phyloP scores from a whole-genome alignment of 768 basidiomycete species.

The Rubroboletus satanas region DNA sequence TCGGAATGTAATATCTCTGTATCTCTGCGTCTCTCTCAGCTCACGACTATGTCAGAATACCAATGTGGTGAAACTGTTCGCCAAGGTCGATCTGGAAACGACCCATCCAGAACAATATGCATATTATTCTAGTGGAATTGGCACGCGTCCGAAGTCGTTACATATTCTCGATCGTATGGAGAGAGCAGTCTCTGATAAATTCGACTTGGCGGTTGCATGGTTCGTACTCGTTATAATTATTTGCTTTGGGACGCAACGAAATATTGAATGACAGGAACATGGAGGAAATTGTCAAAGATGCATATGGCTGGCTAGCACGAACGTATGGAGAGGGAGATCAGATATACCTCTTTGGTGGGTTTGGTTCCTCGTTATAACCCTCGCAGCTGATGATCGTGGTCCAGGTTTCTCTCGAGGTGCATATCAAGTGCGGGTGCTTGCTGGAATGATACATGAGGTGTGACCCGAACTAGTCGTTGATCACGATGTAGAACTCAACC shows the following conservation, averaged over 20 bases:
- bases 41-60: constrained; percentile 31
- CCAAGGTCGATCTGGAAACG: constrained; percentile 23
- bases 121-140: constrained; percentile 39
- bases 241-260: background rate
- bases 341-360: constrained; percentile 35
- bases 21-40: background rate
- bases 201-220: constrained; percentile 40
- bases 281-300: constrained; percentile 31
- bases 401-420: constrained; percentile 43
- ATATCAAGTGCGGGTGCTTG: constrained; percentile 38
- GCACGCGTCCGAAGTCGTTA: constrained; percentile 30
- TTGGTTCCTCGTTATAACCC: background rate
- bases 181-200: constrained; percentile 18
- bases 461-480: background rate
- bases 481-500: background rate
- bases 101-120: constrained; percentile 24
- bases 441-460: constrained; percentile 40
- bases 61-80: constrained; percentile 37
- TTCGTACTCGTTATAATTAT: constrained; percentile 13
- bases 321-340: constrained; percentile 31
- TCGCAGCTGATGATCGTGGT: background rate
- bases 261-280: constrained; percentile 29
- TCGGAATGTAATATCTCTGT: constrained; percentile 8
- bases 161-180: constrained; percentile 22
- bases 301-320: constrained; percentile 33